These are phyloP conservation scores for Vanderwaltozyma tropicalis DNA, from an alignment of 805 yeast species.

Conservation along the genomic window DNA sequence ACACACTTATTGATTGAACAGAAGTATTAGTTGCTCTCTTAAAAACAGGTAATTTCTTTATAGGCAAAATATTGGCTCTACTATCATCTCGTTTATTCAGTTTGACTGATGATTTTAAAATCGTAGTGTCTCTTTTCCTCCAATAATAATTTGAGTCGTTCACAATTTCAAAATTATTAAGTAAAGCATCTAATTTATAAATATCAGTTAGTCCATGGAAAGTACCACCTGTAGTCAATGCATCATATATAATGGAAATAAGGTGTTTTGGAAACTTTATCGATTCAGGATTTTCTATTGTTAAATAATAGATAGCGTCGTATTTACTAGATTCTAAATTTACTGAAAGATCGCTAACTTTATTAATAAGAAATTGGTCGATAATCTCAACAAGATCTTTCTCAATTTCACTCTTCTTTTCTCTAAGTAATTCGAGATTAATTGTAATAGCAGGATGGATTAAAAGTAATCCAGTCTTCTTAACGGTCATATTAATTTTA, in stretches of 20 bases:
- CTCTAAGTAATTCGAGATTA: constrained; percentile 38
- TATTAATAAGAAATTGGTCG: constrained; percentile 46
- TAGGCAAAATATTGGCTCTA: no score
- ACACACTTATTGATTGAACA: no score
- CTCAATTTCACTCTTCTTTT: constrained; percentile 29
- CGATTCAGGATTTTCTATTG: constrained; percentile 39
- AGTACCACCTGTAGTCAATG: constrained; percentile 36
- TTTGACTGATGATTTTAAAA: no score
- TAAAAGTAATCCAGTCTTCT: constrained; percentile 32
- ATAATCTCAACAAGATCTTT: constrained; percentile 20
- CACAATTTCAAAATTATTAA: constrained; percentile 45
- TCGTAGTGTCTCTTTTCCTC: constrained; percentile 39
- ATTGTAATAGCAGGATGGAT: constrained; percentile 62
- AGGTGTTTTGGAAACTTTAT: constrained; percentile 39
- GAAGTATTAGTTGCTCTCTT: no score
- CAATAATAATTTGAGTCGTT: constrained; percentile 35
- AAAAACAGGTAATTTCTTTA: no score
- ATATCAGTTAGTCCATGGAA: constrained; percentile 40
- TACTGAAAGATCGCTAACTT: constrained; percentile 41
- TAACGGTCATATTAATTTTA: no score
- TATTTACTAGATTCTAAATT: constrained; percentile 30
- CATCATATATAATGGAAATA: constrained; percentile 31
- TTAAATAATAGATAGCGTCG: constrained; percentile 42
- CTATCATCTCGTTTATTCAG: no score
- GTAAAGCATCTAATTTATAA: constrained; percentile 44